A percentile compares a stretch with the other conserved stretches of the same genome.
phyloP scores from a whole-genome alignment of 2,329 filamentous ascomycete genomes.

The Diaporthe sp. region DNA sequence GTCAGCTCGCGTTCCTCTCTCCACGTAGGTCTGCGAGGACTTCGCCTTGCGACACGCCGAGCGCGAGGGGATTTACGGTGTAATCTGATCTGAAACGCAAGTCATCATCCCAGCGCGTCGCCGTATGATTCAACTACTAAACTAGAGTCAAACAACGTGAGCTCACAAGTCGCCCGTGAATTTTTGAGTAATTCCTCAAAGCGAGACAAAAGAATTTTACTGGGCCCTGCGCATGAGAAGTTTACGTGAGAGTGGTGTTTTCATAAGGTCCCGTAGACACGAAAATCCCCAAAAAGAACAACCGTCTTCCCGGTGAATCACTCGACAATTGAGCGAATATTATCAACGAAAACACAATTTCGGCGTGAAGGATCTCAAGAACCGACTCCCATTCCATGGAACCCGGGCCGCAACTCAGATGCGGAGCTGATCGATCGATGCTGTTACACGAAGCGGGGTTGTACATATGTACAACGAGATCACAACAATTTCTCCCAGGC shows the following conservation, averaged over 20 bases:
- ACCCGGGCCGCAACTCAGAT: not conserved
- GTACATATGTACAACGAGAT: not conserved
- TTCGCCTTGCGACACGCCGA: not conserved
- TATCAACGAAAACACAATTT: not conserved
- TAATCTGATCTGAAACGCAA: accelerated
- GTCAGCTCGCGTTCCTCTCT: not conserved
- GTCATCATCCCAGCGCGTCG: not conserved
- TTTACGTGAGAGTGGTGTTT: too few species aligned
- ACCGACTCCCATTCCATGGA: too few species aligned
- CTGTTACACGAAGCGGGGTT: not conserved
- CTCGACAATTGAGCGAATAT: not conserved
- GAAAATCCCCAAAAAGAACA: too few species aligned
- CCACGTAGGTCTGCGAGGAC: not conserved
- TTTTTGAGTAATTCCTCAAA: too few species aligned
- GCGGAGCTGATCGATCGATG: not conserved
- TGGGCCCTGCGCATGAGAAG: too few species aligned
- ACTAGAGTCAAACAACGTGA: not conserved
- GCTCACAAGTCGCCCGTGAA: not conserved
- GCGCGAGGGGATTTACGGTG: not conserved
- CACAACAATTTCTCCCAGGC: not conserved
- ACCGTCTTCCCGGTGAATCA: too few species aligned
- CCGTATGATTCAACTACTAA: not conserved
- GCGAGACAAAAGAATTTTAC: not conserved
- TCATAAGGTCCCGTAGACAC: too few species aligned
- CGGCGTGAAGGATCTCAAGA: not conserved